Percentiles rank a stretch among this genome's conserved stretches.
These are phyloP conservation scores for Besnoitia besnoiti DNA, from an alignment of 169 alveolate genomes.

Conservation along the genomic window DNA sequence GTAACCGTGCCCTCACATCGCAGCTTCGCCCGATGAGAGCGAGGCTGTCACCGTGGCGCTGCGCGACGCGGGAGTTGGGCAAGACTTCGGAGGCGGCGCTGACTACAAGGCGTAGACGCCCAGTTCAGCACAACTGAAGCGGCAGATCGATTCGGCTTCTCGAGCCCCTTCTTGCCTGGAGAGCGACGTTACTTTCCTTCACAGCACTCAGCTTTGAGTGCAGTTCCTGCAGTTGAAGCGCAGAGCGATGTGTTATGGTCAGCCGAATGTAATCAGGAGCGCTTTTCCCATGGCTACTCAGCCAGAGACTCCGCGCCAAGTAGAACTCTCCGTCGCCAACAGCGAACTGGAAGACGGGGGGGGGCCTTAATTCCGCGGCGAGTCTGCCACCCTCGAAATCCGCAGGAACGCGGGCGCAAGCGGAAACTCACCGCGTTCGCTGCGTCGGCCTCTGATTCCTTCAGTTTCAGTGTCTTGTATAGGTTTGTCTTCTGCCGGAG, in stretches of 20 bases:
- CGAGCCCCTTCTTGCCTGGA: neutral
- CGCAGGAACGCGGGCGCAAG: no score
- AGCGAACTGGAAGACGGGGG: neutral
- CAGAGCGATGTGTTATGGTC: neutral
- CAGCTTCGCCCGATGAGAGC: no score
- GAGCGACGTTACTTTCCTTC: neutral
- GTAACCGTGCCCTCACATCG: no score
- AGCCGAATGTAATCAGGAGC: neutral
- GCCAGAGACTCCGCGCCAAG: no score
- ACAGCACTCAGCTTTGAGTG: neutral
- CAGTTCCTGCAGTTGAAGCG: neutral
- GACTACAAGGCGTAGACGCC: neutral
- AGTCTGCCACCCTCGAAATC: no score
- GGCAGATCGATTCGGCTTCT: no score
- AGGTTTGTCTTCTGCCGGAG: conserved; percentile 30
- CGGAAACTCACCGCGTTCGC: neutral
- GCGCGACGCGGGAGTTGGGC: no score
- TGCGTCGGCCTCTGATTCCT: neutral
- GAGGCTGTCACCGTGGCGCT: no score
- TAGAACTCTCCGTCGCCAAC: neutral
- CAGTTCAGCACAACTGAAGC: neutral
- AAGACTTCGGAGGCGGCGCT: neutral
- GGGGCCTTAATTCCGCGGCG: no score
- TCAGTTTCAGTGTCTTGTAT: neutral
- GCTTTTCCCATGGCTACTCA: no score